A percentile compares a stretch with the other conserved stretches of the same genome.
Evolutionary conservation across 164 flowering plant species (phyloP).

Genomic region (Aristolochia contorta): DNA sequence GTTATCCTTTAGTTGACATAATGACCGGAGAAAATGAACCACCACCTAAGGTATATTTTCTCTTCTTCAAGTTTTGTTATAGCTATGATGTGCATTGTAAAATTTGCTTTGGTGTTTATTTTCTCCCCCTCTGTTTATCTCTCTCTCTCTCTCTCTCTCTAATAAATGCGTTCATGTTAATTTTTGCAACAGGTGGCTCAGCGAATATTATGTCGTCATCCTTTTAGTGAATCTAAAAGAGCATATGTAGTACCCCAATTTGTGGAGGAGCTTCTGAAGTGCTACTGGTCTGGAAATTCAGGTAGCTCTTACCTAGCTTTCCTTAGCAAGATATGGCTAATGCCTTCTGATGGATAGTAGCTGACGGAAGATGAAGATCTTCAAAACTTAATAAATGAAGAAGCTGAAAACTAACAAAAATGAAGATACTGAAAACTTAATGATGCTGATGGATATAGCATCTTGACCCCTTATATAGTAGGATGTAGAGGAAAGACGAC

Average conservation of each 20-base stretch:
- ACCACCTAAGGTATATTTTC: slow-evolving; percentile 72
- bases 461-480: too few relatives aligned
- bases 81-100: too few relatives aligned
- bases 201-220: slow-evolving; percentile 90
- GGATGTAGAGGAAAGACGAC: too few relatives aligned
- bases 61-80: neutral
- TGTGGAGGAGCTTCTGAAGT: slow-evolving; percentile 92
- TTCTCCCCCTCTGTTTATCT: neutral
- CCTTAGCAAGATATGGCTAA: too few relatives aligned
- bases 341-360: too few relatives aligned
- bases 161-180: too few relatives aligned
- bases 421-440: too few relatives aligned
- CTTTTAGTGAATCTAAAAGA: slow-evolving; percentile 94
- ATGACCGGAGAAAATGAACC: slow-evolving; percentile 97
- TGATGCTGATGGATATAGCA: too few relatives aligned
- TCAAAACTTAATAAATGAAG: too few relatives aligned
- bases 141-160: neutral
- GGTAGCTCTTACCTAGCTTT: slow-evolving; percentile 27
- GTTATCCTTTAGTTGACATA: slow-evolving; percentile 90
- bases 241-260: slow-evolving; percentile 95
- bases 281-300: slow-evolving; percentile 86
- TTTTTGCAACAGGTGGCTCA: slow-evolving; percentile 46
- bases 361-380: too few relatives aligned
- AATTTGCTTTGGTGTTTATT: neutral
- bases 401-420: too few relatives aligned